These are phyloP conservation scores for Didymosphaeria variabile DNA, from an alignment of 2,329 filamentous ascomycete species.

Conservation along the genomic window DNA sequence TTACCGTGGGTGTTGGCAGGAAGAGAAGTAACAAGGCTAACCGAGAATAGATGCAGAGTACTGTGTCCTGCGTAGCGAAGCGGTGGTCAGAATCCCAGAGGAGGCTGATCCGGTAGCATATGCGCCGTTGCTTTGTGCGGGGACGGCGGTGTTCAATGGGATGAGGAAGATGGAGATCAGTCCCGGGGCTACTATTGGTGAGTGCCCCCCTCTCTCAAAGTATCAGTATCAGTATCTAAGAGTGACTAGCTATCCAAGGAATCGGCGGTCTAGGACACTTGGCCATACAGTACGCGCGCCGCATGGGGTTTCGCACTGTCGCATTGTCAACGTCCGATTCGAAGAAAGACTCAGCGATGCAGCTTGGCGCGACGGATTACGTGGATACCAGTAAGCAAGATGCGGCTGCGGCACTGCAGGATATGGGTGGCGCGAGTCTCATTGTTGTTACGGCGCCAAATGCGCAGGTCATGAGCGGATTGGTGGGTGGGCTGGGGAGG, in stretches of 20 bases:
- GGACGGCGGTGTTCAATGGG: slow-evolving; percentile 63
- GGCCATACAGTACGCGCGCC: slow-evolving; percentile 62
- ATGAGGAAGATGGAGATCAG: slow-evolving; percentile 59
- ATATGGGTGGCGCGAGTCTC: slow-evolving; percentile 68
- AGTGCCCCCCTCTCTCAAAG: too few relatives aligned
- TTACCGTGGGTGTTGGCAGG: background rate
- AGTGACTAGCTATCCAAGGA: slow-evolving; percentile 60
- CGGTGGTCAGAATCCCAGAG: slow-evolving; percentile 62
- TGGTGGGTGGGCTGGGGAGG: slow-evolving; percentile 64
- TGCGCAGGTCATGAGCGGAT: slow-evolving; percentile 61
- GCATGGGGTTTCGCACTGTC: slow-evolving; percentile 63
- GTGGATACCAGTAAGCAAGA: slow-evolving; percentile 64
- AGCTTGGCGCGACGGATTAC: slow-evolving; percentile 67
- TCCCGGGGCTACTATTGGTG: slow-evolving; percentile 49
- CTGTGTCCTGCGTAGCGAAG: slow-evolving; percentile 67
- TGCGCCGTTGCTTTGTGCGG: slow-evolving; percentile 57
- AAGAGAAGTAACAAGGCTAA: slow-evolving; percentile 3
- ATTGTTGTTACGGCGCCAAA: slow-evolving; percentile 72
- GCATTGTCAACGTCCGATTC: slow-evolving; percentile 59
- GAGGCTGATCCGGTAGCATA: slow-evolving; percentile 57
- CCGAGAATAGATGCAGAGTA: slow-evolving; percentile 64
- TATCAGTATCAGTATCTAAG: too few relatives aligned
- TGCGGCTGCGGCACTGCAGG: slow-evolving; percentile 58
- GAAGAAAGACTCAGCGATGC: slow-evolving; percentile 63
- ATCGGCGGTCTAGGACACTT: slow-evolving; percentile 64